These are phyloP conservation scores for Pisolithus albus DNA, from an alignment of 768 basidiomycete species.

Conservation along the genomic window DNA sequence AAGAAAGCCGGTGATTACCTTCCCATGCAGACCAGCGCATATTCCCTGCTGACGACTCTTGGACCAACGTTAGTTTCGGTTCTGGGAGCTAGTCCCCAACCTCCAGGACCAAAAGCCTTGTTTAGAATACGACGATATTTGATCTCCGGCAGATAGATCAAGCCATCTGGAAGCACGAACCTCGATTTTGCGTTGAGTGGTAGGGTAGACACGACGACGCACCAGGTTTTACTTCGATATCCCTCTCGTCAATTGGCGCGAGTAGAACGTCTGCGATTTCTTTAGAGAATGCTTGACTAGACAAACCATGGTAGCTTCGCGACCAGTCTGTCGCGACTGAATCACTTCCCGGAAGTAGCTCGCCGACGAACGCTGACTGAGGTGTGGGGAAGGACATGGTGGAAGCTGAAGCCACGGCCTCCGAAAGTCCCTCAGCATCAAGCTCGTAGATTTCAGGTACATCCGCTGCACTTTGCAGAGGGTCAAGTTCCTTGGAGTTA, in stretches of 20 bases:
- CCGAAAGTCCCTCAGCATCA: slow-evolving; percentile 12
- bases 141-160: slow-evolving; percentile 94
- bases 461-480: slow-evolving; percentile 16
- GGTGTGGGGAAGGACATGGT: slow-evolving; percentile 8
- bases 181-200: too few relatives aligned
- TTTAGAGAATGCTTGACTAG: slow-evolving; percentile 65
- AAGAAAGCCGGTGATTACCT: slow-evolving; percentile 42
- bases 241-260: slow-evolving; percentile 64
- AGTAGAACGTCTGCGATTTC: slow-evolving; percentile 68
- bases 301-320: slow-evolving; percentile 77
- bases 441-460: slow-evolving; percentile 12
- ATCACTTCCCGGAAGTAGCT: slow-evolving; percentile 18
- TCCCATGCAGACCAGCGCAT: slow-evolving; percentile 89
- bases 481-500: slow-evolving; percentile 15
- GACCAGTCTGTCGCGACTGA: slow-evolving; percentile 68
- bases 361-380: slow-evolving; percentile 24
- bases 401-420: slow-evolving; percentile 4
- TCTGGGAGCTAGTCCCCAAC: slow-evolving; percentile 93
- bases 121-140: slow-evolving; percentile 91
- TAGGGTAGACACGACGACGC: slow-evolving; percentile 15
- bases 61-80: slow-evolving; percentile 87
- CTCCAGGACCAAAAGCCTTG: slow-evolving; percentile 92
- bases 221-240: slow-evolving; percentile 96
- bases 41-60: slow-evolving; percentile 86
- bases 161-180: slow-evolving; percentile 54